A percentile compares a stretch with the other conserved stretches of the same genome.
phyloP scores from a whole-genome alignment of 768 basidiomycete species.

The Pleurotus pulmonarius region DNA sequence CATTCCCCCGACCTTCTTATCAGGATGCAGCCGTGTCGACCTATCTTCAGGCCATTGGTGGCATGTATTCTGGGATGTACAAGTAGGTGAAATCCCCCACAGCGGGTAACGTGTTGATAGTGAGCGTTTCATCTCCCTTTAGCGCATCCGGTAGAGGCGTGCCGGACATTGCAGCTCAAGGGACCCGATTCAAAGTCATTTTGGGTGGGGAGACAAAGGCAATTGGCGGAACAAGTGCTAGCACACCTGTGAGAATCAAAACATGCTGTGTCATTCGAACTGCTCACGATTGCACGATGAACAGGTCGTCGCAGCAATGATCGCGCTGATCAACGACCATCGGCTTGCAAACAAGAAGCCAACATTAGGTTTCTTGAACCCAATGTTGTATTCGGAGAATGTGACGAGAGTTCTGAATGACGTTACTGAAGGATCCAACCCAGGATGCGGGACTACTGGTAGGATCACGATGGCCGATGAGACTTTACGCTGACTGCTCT shows the following conservation, averaged over 20 bases:
- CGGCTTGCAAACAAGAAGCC: slow-evolving; percentile 29
- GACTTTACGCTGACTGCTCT: neutral
- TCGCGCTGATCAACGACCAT: slow-evolving; percentile 45
- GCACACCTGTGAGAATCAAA: slow-evolving; percentile 6
- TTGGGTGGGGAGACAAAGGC: slow-evolving; percentile 25
- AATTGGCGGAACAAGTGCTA: slow-evolving; percentile 27
- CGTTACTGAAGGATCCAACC: slow-evolving; percentile 28
- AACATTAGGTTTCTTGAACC: slow-evolving; percentile 33
- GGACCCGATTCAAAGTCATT: slow-evolving; percentile 15
- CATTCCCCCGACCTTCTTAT: slow-evolving; percentile 26
- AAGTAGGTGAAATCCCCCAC: slow-evolving; percentile 13
- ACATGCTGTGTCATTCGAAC: too few species aligned
- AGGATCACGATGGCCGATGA: neutral
- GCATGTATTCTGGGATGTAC: slow-evolving; percentile 30
- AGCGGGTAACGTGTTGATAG: neutral
- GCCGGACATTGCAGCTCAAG: slow-evolving; percentile 22
- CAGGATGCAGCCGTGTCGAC: slow-evolving; percentile 21
- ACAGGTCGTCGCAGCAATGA: slow-evolving; percentile 38
- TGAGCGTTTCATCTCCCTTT: neutral
- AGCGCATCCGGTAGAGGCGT: slow-evolving; percentile 32
- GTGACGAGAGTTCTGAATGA: slow-evolving; percentile 29
- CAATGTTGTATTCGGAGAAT: neutral
- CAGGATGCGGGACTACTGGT: slow-evolving; percentile 15
- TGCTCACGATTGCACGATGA: neutral
- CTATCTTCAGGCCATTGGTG: slow-evolving; percentile 20